Evolutionary conservation across 768 basidiomycete genomes (phyloP).

Genomic region (Antrodiella citrinella): DNA sequence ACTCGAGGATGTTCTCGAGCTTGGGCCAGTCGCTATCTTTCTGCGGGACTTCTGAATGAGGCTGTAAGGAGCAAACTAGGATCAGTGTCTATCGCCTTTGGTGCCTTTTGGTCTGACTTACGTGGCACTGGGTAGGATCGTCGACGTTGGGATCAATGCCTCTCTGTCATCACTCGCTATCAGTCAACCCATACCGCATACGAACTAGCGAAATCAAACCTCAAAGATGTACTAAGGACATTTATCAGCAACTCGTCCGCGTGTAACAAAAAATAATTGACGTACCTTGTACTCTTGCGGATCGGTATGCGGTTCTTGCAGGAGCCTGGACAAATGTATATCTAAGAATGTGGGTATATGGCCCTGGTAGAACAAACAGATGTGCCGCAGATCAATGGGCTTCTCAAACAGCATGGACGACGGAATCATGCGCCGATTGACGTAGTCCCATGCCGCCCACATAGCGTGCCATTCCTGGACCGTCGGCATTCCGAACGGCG

Average conservation of each 20-base stretch:
- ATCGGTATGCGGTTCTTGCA: slow-evolving; percentile 74
- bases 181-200: background rate
- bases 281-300: slow-evolving; percentile 72
- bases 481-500: slow-evolving; percentile 63
- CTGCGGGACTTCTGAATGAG: slow-evolving; percentile 83
- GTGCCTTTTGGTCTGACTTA: slow-evolving; percentile 36
- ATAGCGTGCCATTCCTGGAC: slow-evolving; percentile 72
- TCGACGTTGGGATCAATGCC: slow-evolving; percentile 96
- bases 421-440: slow-evolving; percentile 83
- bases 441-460: slow-evolving; percentile 86
- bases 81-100: too few relatives aligned
- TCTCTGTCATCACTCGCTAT: slow-evolving; percentile 45
- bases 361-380: slow-evolving; percentile 94
- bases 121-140: slow-evolving; percentile 80
- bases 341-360: slow-evolving; percentile 93
- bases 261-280: slow-evolving; percentile 3
- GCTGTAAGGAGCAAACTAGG: too few relatives aligned
- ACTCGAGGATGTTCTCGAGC: slow-evolving; percentile 59
- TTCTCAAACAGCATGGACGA: slow-evolving; percentile 78
- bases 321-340: slow-evolving; percentile 72
- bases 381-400: slow-evolving; percentile 91
- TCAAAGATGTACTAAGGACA: slow-evolving; percentile 61
- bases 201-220: slow-evolving; percentile 29
- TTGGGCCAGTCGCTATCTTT: slow-evolving; percentile 83
- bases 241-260: background rate